These are phyloP conservation scores for Blastobotrys arbuscula DNA, from an alignment of 1,139 yeast species.

Conservation along the genomic window DNA sequence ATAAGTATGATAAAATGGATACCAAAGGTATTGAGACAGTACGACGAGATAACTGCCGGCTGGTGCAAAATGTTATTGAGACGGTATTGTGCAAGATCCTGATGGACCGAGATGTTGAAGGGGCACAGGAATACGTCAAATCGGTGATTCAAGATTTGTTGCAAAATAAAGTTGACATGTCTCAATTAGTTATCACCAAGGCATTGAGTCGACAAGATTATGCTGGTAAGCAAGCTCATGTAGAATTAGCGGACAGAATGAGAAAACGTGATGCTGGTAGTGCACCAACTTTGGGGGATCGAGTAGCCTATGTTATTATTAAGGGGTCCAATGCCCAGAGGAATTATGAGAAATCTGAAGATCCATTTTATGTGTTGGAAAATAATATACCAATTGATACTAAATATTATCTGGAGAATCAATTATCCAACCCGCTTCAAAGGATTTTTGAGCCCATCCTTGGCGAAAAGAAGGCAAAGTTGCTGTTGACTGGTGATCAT, in stretches of 20 bases:
- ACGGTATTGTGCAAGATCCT: constrained; percentile 80
- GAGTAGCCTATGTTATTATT: constrained; percentile 95
- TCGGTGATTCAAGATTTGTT: constrained; percentile 83
- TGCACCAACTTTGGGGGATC: constrained; percentile 95
- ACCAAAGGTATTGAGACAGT: constrained; percentile 98
- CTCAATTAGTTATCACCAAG: constrained; percentile 90
- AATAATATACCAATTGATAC: constrained; percentile 92
- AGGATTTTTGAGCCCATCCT: constrained; percentile 94
- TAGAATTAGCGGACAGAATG: constrained; percentile 94
- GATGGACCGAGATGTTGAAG: constrained; percentile 84
- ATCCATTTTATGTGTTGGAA: constrained; percentile 88
- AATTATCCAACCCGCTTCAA: constrained; percentile 83
- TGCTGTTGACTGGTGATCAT: constrained; percentile 67
- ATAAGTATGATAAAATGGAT: constrained; percentile 92
- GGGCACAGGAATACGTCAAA: constrained; percentile 81
- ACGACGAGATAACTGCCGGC: constrained; percentile 91
- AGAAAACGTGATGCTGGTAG: constrained; percentile 94
- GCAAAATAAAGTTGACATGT: constrained; percentile 87
- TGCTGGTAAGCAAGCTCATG: constrained; percentile 95
- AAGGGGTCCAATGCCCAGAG: constrained; percentile 77
- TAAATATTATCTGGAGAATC: constrained; percentile 88
- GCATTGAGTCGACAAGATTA: constrained; percentile 87
- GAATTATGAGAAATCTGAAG: constrained; percentile 94
- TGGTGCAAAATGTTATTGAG: constrained; percentile 92
- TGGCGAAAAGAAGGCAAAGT: constrained; percentile 79